phyloP scores from a whole-genome alignment of 2,329 filamentous ascomycete genomes.

The Neonectria sp. region DNA sequence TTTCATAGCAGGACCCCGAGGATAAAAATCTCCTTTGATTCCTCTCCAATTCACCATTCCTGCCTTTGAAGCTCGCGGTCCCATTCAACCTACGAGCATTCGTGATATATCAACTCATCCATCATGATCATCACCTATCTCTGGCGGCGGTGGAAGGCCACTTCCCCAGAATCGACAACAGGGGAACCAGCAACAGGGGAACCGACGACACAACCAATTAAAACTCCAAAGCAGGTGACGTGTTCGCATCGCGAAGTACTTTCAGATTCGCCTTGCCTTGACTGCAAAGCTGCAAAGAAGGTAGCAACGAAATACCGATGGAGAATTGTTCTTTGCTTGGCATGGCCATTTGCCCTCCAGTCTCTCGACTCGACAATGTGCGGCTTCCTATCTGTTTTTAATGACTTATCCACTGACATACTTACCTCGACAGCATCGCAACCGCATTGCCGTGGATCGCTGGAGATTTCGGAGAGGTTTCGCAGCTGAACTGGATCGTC shows the following conservation, averaged over 20 bases:
- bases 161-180: neutral
- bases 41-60: neutral
- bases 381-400: slow-evolving; percentile 13
- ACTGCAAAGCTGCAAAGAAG: slow-evolving; percentile 53
- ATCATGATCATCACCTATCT: slow-evolving; percentile 20
- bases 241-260: slow-evolving; percentile 43
- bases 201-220: slow-evolving; percentile 3
- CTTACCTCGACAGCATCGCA: slow-evolving; percentile 47
- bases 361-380: slow-evolving; percentile 76
- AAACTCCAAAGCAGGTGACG: slow-evolving; percentile 26
- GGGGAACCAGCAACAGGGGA: neutral
- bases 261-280: slow-evolving; percentile 42
- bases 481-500: slow-evolving; percentile 78
- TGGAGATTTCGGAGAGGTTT: slow-evolving; percentile 71
- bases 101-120: neutral
- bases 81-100: neutral
- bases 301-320: slow-evolving; percentile 62
- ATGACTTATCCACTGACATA: slow-evolving; percentile 28
- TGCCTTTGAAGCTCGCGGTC: neutral
- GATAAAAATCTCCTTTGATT: slow-evolving; percentile 10
- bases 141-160: slow-evolving; percentile 19
- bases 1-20: neutral
- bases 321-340: slow-evolving; percentile 72
- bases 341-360: slow-evolving; percentile 73
- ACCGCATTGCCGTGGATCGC: slow-evolving; percentile 69